phyloP scores from a whole-genome alignment of 2,329 filamentous ascomycete species.

The Diaporthe batatas region DNA sequence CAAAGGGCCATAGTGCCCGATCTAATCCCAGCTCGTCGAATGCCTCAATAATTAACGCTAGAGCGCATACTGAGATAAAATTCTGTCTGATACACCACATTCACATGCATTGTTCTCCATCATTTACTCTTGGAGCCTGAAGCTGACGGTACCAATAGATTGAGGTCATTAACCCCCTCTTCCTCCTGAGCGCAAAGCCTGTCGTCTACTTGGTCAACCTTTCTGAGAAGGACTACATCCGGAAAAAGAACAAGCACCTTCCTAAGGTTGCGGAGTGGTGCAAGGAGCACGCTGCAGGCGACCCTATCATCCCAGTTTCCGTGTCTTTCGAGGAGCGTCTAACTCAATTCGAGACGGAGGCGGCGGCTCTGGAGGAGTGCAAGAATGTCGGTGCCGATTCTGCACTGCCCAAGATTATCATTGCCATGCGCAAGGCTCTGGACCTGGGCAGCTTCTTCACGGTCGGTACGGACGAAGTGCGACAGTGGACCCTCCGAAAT shows the following conservation, averaged over 20 bases:
- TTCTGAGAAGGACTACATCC: conserved; percentile 95
- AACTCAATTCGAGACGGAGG: conserved; percentile 82
- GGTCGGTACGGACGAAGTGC: conserved; percentile 92
- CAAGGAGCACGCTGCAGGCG: conserved; percentile 87
- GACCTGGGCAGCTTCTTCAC: conserved; percentile 98
- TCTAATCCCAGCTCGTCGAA: conserved; percentile 99
- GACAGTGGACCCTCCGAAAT: conserved; percentile 97
- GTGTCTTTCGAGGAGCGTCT: conserved; percentile 94
- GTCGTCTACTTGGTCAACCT: conserved; percentile 98
- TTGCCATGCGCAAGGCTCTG: conserved; percentile 91
- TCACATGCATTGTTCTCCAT: conserved; percentile 38
- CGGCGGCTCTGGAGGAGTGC: conserved; percentile 84
- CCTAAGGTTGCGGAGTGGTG: conserved; percentile 95
- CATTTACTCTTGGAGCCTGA: conserved; percentile 4
- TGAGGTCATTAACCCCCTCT: conserved; percentile 96
- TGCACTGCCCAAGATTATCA: conserved; percentile 89
- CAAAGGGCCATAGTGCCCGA: conserved; percentile 95
- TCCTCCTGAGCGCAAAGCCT: conserved; percentile 95
- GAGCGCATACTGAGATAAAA: conserved; percentile 90
- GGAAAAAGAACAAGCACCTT: conserved; percentile 99
- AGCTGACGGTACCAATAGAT: conserved; percentile 71
- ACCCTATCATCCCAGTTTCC: conserved; percentile 93
- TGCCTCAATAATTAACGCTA: conserved; percentile 81
- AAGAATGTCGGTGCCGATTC: conserved; percentile 91
- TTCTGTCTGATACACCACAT: conserved; percentile 72